Conservation (phyloP, 1,284 basidiomycete species). For the Wallemia ichthyophaga region DNA sequence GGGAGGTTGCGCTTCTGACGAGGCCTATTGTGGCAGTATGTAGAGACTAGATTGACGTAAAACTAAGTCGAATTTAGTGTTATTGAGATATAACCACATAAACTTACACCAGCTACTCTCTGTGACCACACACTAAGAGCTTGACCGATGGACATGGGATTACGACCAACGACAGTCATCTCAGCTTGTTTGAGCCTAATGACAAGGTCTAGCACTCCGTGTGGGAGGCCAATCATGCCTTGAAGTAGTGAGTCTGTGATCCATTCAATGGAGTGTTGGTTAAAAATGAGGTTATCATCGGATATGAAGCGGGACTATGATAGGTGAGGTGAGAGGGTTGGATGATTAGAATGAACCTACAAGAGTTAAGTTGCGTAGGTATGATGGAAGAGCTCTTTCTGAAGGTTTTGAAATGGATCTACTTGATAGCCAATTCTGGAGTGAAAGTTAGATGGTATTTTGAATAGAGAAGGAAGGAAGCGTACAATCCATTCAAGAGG, state of each 20-base stretch:
- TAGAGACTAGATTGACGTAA: neutral
- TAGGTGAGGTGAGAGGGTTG: neutral
- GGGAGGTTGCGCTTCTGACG: neutral
- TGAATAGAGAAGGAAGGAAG: too few species aligned
- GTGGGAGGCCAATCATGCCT: neutral
- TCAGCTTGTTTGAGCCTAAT: too few species aligned
- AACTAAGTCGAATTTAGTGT: too few species aligned
- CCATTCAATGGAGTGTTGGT: neutral
- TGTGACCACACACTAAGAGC: neutral
- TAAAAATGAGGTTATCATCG: neutral
- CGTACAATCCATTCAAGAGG: neutral
- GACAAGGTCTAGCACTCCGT: neutral
- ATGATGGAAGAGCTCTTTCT: neutral
- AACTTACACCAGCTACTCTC: neutral
- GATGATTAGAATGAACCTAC: neutral
- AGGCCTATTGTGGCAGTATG: neutral
- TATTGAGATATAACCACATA: neutral
- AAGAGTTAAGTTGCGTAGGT: neutral
- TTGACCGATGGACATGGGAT: neutral
- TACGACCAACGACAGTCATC: neutral
- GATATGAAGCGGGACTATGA: neutral
- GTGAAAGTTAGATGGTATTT: neutral
- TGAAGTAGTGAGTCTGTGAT: neutral
- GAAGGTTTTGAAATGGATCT: neutral
- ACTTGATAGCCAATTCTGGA: neutral